These are phyloP conservation scores for Ormosia emarginata DNA, from an alignment of 306 rosid genomes.

Conservation along the genomic window DNA sequence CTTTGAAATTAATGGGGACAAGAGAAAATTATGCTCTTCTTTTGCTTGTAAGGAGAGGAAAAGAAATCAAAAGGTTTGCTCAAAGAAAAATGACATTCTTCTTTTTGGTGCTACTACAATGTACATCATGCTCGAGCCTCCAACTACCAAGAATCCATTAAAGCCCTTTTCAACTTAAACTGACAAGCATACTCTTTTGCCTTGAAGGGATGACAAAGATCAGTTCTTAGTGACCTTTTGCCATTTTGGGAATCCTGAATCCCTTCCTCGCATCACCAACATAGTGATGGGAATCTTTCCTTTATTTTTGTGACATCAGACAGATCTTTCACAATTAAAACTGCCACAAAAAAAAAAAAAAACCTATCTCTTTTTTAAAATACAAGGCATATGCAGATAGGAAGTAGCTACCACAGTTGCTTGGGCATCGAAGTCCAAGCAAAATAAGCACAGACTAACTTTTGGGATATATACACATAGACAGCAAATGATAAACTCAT, in stretches of 20 bases:
- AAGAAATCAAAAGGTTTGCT: too few species aligned
- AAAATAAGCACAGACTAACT: slow-evolving; percentile 70
- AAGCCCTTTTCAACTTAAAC: neutral
- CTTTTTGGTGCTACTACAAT: too few species aligned
- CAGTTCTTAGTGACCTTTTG: too few species aligned
- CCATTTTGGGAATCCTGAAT: too few species aligned
- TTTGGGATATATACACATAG: slow-evolving; percentile 82
- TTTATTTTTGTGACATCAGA: neutral
- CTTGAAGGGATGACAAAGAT: neutral
- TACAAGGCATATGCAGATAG: neutral
- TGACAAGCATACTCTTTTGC: too few species aligned
- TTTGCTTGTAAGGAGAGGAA: too few species aligned
- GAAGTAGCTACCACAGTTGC: slow-evolving; percentile 43
- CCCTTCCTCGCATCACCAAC: neutral
- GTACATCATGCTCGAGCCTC: too few species aligned
- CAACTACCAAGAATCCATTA: too few species aligned
- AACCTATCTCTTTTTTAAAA: neutral
- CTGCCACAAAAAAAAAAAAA: neutral
- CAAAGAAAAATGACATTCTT: too few species aligned
- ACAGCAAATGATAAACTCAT: slow-evolving; percentile 88
- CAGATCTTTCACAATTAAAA: neutral
- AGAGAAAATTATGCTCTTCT: too few species aligned
- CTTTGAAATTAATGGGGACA: too few species aligned
- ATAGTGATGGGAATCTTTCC: neutral
- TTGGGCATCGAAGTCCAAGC: slow-evolving; percentile 59